Evolutionary conservation across 345 rosid species (phyloP).

Genomic region (Syzygium aqueum): DNA sequence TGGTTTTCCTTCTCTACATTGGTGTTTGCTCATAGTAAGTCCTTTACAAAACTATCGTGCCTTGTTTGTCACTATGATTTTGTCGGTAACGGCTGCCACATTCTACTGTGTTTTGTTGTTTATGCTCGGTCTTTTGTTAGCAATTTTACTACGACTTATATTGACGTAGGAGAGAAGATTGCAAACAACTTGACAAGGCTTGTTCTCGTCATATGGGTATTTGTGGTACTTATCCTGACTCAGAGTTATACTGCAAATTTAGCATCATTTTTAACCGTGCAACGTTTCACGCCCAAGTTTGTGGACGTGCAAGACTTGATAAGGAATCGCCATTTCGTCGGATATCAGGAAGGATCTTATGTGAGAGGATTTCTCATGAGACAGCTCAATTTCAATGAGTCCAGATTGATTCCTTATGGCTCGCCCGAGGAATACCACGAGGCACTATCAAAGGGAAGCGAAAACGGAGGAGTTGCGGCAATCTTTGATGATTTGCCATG

Average conservation of each 20-base stretch:
- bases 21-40: no score
- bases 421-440: slow-evolving; percentile 16
- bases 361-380: slow-evolving; percentile 16
- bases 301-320: slow-evolving; percentile 27
- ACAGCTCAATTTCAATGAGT: slow-evolving; percentile 8
- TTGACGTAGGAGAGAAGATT: slow-evolving; percentile 48
- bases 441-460: slow-evolving; percentile 19
- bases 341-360: slow-evolving; percentile 31
- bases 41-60: slow-evolving; percentile 50
- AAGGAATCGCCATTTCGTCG: slow-evolving; percentile 27
- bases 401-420: slow-evolving; percentile 3
- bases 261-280: slow-evolving; percentile 44
- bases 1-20: slow-evolving; percentile 39
- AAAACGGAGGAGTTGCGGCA: slow-evolving; percentile 30
- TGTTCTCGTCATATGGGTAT: slow-evolving; percentile 53
- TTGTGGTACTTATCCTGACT: slow-evolving; percentile 50
- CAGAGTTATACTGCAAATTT: slow-evolving; percentile 76
- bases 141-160: not conserved
- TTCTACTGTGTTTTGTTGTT: not conserved
- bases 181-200: slow-evolving; percentile 34
- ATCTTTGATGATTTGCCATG: no score
- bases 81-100: no score
- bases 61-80: slow-evolving; percentile 1
- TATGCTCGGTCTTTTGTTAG: not conserved
- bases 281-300: slow-evolving; percentile 37